Evolutionary conservation across 2,329 filamentous ascomycete genomes (phyloP), one percentile per base, ranked within the genome.

Genomic region (Nothopassalora personata): DNA sequence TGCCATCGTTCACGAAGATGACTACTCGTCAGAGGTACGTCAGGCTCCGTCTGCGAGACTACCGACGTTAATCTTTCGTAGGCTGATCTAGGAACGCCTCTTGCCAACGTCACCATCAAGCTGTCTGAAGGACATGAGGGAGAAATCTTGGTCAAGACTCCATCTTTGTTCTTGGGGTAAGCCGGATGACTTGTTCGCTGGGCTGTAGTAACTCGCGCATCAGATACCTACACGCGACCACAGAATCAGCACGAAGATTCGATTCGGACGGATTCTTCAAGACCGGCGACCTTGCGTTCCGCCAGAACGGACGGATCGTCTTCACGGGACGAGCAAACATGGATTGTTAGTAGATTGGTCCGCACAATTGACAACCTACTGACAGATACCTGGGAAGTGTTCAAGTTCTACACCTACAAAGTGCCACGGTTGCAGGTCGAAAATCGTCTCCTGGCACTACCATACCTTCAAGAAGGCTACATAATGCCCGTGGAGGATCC

Each of bases 351-450:
- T 53, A 36, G 19, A 18, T 23, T 31, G 31, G 10, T 18, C 36
- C 51, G 43, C 34, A 23, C 23, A 10, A 34, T 53, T n/a, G 13
- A 36, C 30, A 53, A 8, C 15, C 27, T 39, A 27, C 30, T 53
- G 33, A 34, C 33, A 36, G 15, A 10, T 34, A 5, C 33, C 18
- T 36, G 36, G 31, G 51, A 36, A 53, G 51, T 53, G 51, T 53
- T 53, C 51, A 53, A 53, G 28, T 53, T 53, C 19, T 53, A 53
- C 51, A 53, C 51, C 3, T 53, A 53, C 33, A 53, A 53, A n/a
- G 51, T 53, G 19, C 51, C 51, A 4, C 51, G 51, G 23, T 39
- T 53, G 51, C 31, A 53, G 18, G 51, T 53, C 31, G 51, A 53
- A 19, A 53, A 43, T 27, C 30, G 30, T 53, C 51, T 53, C 11